Base-by-base conservation (phyloP, 495 filamentous ascomycete species). In the Daldinia grandis region DNA sequence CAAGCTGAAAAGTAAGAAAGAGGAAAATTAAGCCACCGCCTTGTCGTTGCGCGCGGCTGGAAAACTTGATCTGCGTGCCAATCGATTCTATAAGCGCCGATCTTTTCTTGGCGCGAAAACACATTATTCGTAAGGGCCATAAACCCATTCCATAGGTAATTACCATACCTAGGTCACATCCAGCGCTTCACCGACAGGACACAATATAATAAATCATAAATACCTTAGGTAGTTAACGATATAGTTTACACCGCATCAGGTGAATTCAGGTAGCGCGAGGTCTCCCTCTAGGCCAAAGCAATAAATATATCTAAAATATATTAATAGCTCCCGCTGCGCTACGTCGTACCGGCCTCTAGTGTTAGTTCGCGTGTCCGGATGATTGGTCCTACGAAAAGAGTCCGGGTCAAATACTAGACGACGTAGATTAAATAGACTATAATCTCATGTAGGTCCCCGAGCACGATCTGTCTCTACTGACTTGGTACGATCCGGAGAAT, bases 31-130 rank as follows among this genome's bases (percentile, higher is more conserved):
- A 53, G 49, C 10, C 49, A 4, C 49, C 24, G 24, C 27, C 31
- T 50, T 44, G 10, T 24, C 30, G 21, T 67, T 62, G 70, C 70
- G 70, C 70, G 70, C 70, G 65, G 65, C 50, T 72, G 59, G 25
- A 33, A 33, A 72, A 55, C 55, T 21, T 47, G 49, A 21, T 53
- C 53, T 71, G 37, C 42, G 15, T 37, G 27, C 69, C 63, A 67
- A 67, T 51, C 58, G 49, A 64, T 62, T 53, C 42, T 5, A 19
- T 33, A 38, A 49, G 9, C 44, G 35, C 42, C 27, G 30, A 57
- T 61, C 30, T 60, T 40, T 51, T 14, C 40, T 21, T 62, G 58
- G 70, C 70, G 58, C 65, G 61, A 66, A 65, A 62, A 50, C 54
- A n/a, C 51, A 49, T 27, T 31, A 14, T 38, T 21, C 30, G 5